Evolutionary conservation across 2,329 filamentous ascomycete species (phyloP).

Genomic region (Aspergillus fischeri): DNA sequence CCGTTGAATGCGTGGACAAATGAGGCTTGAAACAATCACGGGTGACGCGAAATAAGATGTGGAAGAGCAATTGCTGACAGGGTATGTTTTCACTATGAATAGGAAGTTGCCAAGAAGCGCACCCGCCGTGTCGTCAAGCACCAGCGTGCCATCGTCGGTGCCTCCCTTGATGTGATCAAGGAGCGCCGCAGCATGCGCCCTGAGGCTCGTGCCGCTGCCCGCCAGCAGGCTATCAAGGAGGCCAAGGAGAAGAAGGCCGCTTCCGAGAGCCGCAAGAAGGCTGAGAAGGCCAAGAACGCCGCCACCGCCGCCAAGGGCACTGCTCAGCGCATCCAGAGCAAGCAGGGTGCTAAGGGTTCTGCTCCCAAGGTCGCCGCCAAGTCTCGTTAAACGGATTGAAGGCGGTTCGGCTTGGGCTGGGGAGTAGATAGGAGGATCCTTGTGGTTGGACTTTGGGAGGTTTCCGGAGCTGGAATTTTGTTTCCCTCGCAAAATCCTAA

Average conservation of each 20-base stretch:
- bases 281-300: slow-evolving; percentile 95
- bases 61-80: slow-evolving; percentile 24
- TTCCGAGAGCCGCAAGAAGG: slow-evolving; percentile 89
- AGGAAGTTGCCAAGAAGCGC: slow-evolving; percentile 99
- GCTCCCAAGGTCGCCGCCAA: slow-evolving; percentile 79
- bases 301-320: slow-evolving; percentile 71
- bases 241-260: slow-evolving; percentile 98
- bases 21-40: background rate
- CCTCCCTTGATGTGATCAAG: slow-evolving; percentile 99
- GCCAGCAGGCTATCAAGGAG: slow-evolving; percentile 87
- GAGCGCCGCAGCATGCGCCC: slow-evolving; percentile 93
- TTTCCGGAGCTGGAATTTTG: slow-evolving; percentile 26
- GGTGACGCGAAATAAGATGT: background rate
- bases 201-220: slow-evolving; percentile 90
- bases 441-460: slow-evolving; percentile 20
- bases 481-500: slow-evolving; percentile 7
- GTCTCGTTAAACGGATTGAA: slow-evolving; percentile 63
- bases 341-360: slow-evolving; percentile 94
- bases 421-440: slow-evolving; percentile 20
- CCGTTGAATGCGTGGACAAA: background rate
- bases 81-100: slow-evolving; percentile 35
- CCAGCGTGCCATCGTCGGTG: slow-evolving; percentile 98
- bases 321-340: slow-evolving; percentile 77
- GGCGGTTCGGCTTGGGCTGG: slow-evolving; percentile 29
- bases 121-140: slow-evolving; percentile 96